Percentiles rank a stretch among this genome's conserved stretches.
These are phyloP conservation scores for Volvariella surrecta DNA, from an alignment of 1,284 basidiomycete species.

Conservation along the genomic window DNA sequence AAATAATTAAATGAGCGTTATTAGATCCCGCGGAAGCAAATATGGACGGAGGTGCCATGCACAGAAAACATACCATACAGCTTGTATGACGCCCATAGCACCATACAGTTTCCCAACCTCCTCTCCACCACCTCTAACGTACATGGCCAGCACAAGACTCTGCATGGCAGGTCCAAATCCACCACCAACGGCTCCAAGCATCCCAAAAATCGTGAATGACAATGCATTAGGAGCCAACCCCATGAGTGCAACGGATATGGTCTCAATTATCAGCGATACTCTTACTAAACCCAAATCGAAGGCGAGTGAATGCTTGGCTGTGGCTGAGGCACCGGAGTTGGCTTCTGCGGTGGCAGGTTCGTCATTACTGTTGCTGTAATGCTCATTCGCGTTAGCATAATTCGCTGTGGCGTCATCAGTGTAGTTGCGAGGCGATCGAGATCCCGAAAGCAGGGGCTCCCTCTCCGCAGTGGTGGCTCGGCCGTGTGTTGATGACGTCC, in stretches of 20 bases:
- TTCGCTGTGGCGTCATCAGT: constrained; percentile 8
- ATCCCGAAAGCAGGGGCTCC: too few relatives aligned
- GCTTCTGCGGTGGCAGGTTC: too few relatives aligned
- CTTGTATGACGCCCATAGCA: constrained; percentile 59
- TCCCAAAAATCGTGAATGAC: constrained; percentile 39
- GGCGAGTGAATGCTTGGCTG: constrained; percentile 27
- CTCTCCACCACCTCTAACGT: constrained; percentile 35
- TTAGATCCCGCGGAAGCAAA: background rate
- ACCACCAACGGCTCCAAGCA: constrained; percentile 41
- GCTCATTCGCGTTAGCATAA: constrained; percentile 7
- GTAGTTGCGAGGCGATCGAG: constrained; percentile 3
- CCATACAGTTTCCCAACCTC: constrained; percentile 66
- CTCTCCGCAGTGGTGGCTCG: too few relatives aligned
- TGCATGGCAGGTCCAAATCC: constrained; percentile 61
- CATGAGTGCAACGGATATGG: constrained; percentile 45
- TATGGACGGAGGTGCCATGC: background rate
- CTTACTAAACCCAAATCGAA: constrained; percentile 62
- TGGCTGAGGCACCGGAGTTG: too few relatives aligned
- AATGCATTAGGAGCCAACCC: constrained; percentile 30
- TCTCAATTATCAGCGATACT: constrained; percentile 48
- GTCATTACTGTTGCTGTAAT: too few relatives aligned
- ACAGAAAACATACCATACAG: constrained; percentile 40
- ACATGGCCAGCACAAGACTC: constrained; percentile 58
- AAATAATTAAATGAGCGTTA: constrained; percentile 1
- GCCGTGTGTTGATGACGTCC: too few relatives aligned